A percentile compares a stretch with the other conserved stretches of the same genome.
phyloP scores from a whole-genome alignment of 2,329 filamentous ascomycete genomes.

The Alternaria incomplexa region DNA sequence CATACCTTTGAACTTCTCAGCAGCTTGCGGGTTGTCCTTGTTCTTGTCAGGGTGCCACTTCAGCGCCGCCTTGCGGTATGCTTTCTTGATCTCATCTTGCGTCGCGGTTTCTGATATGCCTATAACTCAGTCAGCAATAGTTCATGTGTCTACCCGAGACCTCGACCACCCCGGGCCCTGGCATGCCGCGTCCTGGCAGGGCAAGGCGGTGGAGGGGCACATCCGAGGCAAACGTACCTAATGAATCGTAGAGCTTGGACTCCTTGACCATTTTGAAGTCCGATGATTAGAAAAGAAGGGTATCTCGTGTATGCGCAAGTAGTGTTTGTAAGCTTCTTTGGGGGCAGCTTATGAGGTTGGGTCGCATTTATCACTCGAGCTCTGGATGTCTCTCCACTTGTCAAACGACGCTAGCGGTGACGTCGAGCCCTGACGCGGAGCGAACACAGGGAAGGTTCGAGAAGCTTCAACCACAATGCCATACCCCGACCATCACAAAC shows the following conservation, averaged over 20 bases:
- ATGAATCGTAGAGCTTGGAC: conserved; percentile 90
- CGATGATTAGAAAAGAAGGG: conserved; percentile 9
- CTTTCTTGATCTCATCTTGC: conserved; percentile 97
- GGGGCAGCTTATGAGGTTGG: conserved; percentile 30
- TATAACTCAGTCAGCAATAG: conserved; percentile 30
- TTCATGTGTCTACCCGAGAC: conserved; percentile 10
- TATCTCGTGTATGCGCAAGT: conserved; percentile 20
- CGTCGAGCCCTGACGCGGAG: conserved; percentile 17
- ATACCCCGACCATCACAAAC: conserved; percentile 1
- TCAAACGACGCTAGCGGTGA: conserved; percentile 29
- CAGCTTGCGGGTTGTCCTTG: conserved; percentile 82
- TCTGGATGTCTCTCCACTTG: conserved; percentile 37
- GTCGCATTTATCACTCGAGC: conserved; percentile 34
- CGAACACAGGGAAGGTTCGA: conserved; percentile 41
- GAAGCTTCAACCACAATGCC: conserved; percentile 39
- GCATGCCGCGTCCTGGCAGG: conserved; percentile 1
- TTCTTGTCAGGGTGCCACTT: conserved; percentile 99
- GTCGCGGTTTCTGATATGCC: conserved; percentile 77
- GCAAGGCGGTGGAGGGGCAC: conserved; percentile 31
- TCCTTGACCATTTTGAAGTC: conserved; percentile 80
- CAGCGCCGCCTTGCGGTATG: conserved; percentile 85
- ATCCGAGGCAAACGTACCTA: conserved; percentile 55
- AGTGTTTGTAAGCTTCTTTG: conserved; percentile 14
- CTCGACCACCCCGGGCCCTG: conserved; percentile 6
- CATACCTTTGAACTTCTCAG: conserved; percentile 89